Conservation (phyloP, 148 eudicot genomes). For the Drosera capensis region DNA sequence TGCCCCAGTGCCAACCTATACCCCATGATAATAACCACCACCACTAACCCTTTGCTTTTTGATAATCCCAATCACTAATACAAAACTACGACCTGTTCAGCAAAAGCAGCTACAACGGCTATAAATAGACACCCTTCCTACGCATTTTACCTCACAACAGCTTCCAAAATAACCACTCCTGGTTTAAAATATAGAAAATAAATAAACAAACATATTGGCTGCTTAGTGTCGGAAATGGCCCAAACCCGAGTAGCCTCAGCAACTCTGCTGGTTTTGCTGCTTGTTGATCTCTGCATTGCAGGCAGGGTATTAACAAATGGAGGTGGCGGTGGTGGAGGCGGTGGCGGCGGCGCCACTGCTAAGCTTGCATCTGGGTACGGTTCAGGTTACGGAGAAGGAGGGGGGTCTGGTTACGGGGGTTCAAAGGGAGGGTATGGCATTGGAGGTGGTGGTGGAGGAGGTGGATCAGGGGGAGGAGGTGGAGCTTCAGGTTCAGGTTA, state of each 20-base stretch:
- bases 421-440: constrained; percentile 18
- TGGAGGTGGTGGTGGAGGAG: constrained; percentile 15
- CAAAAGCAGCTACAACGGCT: too few species aligned
- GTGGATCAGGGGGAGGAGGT: constrained; percentile 12
- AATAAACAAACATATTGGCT: too few species aligned
- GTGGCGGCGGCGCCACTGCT: constrained; percentile 15
- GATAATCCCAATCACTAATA: too few species aligned
- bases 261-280: constrained; percentile 14
- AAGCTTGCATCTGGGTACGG: constrained; percentile 5
- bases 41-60: too few species aligned
- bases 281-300: constrained; percentile 22
- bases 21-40: too few species aligned
- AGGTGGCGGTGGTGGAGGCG: constrained; percentile 7
- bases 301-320: constrained; percentile 11
- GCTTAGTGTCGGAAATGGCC: too few species aligned
- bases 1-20: too few species aligned
- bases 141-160: too few species aligned
- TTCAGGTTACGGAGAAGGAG: constrained; percentile 7
- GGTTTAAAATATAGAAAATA: too few species aligned
- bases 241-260: constrained; percentile 10
- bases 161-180: too few species aligned
- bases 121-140: too few species aligned
- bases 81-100: too few species aligned
- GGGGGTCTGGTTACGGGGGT: constrained; percentile 17
- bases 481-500: constrained; percentile 14